phyloP scores from a whole-genome alignment of 2,329 filamentous ascomycete genomes.

The Fusarium longipes region DNA sequence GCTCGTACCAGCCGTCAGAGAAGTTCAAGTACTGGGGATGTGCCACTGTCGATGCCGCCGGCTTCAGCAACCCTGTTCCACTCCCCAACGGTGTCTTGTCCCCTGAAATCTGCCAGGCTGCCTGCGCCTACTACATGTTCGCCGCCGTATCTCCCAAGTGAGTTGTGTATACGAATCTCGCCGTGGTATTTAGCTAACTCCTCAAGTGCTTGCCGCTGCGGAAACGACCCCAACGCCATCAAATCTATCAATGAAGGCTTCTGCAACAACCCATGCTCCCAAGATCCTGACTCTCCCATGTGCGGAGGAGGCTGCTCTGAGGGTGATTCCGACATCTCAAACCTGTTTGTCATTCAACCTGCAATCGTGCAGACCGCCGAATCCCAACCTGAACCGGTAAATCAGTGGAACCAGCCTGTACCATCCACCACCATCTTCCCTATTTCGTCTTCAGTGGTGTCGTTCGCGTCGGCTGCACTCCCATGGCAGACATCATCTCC shows the following conservation, averaged over 20 bases:
- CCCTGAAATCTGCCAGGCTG: constrained; percentile 35
- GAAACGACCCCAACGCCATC: constrained; percentile 48
- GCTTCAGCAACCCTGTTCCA: constrained; percentile 24
- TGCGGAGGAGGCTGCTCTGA: constrained; percentile 50
- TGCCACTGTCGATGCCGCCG: constrained; percentile 32
- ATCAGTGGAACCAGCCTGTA: constrained; percentile 11
- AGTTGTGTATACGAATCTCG: neutral
- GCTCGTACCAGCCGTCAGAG: neutral
- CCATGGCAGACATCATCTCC: neutral
- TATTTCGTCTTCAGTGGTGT: neutral
- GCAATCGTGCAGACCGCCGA: constrained; percentile 21
- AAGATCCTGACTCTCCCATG: constrained; percentile 46
- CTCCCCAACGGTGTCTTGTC: constrained; percentile 33
- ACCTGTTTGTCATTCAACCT: constrained; percentile 47
- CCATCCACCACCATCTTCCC: neutral
- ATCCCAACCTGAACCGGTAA: constrained; percentile 7
- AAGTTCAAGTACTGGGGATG: constrained; percentile 44
- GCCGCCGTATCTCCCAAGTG: constrained; percentile 49
- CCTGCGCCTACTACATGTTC: constrained; percentile 37
- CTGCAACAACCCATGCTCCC: constrained; percentile 50
- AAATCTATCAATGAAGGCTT: constrained; percentile 44
- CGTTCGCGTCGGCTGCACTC: constrained; percentile 16
- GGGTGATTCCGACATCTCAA: constrained; percentile 46
- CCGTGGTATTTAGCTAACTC: constrained; percentile 5
- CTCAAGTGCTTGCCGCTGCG: constrained; percentile 51